Base-by-base conservation (phyloP, 2,329 filamentous ascomycete genomes). In the Gliomastix tumulicola region DNA sequence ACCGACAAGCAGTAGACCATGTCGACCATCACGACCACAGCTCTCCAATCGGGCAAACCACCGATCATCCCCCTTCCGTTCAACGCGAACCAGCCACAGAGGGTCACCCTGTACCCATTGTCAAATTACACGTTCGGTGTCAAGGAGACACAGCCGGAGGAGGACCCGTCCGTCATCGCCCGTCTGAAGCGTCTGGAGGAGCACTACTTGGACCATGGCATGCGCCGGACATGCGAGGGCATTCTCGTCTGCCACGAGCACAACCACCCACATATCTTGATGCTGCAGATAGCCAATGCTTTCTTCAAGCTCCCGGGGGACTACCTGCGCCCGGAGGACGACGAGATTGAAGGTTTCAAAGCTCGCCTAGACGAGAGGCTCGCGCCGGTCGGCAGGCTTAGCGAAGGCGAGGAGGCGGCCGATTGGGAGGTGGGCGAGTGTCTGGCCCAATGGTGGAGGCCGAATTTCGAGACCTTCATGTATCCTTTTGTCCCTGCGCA, bases 401-500 rank as follows among this genome's bases (percentile, higher is more conserved):
- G 88, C 42, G 85, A 94, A 60, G 86, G 85, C 34, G 86, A 92
- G 50, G 89, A 90, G 57, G 85, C 86, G 45, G 60, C 57, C 15
- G 88, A 95, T 55, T 98, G 92, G 92, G 76, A 94, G 59, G 80
- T 98, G 49, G 88, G 86, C 49, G 92, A 97, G 59, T 95, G 89
- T 34, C 73, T 98, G 39, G 90, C 92, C 37, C 89, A 96, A 66
- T 98, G 92, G 92, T 98, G 90, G 88, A 76, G 92, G 40, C 92
- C 92, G 37, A 98, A 97, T 69, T 96, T 97, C 58, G 92, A 98
- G 71, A 97, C 92, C 3, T 97, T 97, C 71, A 96, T 98, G 88
- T 98, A 98, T 59, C 92, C 92, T 1, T 98, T 96, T 62, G 83
- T 97, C 39, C 92, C 92, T 7, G 88, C 89, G 15, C 92, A 98